Percentiles rank a stretch among this genome's conserved stretches.
Conservation (phyloP, 805 yeast species). For the Kregervanrija fluxuum region DNA sequence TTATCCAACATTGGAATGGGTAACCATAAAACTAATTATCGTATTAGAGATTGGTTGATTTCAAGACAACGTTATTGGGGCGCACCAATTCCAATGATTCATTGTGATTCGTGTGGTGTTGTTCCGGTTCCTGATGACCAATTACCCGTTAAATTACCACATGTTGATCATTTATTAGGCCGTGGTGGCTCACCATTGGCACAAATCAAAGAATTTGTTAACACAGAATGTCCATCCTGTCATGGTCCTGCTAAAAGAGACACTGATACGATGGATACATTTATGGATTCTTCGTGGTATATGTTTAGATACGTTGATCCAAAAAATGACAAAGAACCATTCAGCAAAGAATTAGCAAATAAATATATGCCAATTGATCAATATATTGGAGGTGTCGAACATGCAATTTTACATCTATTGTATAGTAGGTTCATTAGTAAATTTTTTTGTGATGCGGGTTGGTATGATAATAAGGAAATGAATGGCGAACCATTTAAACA, state of each 20-base stretch:
- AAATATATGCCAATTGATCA: constrained; percentile 74
- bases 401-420: constrained; percentile 85
- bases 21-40: constrained; percentile 40
- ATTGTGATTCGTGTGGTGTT: constrained; percentile 78
- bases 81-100: constrained; percentile 92
- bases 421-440: constrained; percentile 84
- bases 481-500: constrained; percentile 76
- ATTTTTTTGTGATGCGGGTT: constrained; percentile 58
- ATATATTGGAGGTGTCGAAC: constrained; percentile 94
- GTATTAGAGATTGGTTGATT: constrained; percentile 88
- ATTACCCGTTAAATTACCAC: constrained; percentile 77
- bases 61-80: constrained; percentile 98
- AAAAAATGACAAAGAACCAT: constrained; percentile 48
- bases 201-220: constrained; percentile 57
- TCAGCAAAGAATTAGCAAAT: constrained; percentile 42
- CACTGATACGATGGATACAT: constrained; percentile 98
- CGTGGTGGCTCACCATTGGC: constrained; percentile 66
- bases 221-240: constrained; percentile 79
- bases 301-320: constrained; percentile 79
- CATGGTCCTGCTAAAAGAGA: constrained; percentile 69
- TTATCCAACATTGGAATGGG: constrained; percentile 39
- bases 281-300: constrained; percentile 98
- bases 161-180: constrained; percentile 33
- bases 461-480: constrained; percentile 51
- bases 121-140: constrained; percentile 89